Conservation (phyloP, 1,139 yeast genomes). For the Saccharomyces hybrid region DNA sequence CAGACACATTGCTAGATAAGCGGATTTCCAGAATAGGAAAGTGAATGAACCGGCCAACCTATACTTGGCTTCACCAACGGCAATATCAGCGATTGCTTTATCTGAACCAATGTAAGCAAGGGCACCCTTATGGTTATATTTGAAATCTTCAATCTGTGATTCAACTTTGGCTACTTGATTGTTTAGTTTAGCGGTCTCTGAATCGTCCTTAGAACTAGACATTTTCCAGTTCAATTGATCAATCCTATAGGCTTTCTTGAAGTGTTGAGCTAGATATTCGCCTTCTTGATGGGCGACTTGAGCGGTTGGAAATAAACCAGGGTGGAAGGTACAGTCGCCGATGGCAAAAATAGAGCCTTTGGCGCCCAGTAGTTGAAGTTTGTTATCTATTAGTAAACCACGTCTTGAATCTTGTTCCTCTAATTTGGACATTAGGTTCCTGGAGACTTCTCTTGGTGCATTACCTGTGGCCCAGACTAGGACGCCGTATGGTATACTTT, state of each 20-base stretch:
- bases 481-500: slow-evolving; percentile 79
- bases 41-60: slow-evolving; percentile 83
- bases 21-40: slow-evolving; percentile 89
- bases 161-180: slow-evolving; percentile 34
- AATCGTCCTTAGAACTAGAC: slow-evolving; percentile 32
- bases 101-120: slow-evolving; percentile 83
- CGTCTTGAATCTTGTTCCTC: slow-evolving; percentile 80
- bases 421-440: slow-evolving; percentile 57
- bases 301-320: slow-evolving; percentile 91
- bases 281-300: slow-evolving; percentile 98
- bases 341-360: slow-evolving; percentile 70
- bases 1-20: slow-evolving; percentile 88
- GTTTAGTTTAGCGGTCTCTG: slow-evolving; percentile 29
- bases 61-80: slow-evolving; percentile 76
- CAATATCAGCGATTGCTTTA: slow-evolving; percentile 87
- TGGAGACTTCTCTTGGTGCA: slow-evolving; percentile 74
- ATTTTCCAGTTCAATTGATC: slow-evolving; percentile 50
- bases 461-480: slow-evolving; percentile 98
- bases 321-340: slow-evolving; percentile 87
- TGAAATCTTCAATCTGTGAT: slow-evolving; percentile 43
- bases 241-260: slow-evolving; percentile 61
- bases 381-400: slow-evolving; percentile 80
- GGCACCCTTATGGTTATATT: slow-evolving; percentile 64
- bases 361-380: slow-evolving; percentile 76
- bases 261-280: slow-evolving; percentile 63